Percentiles rank a stretch among this genome's conserved stretches.
Evolutionary conservation across 371 early-diverging fungal genomes (phyloP).

Genomic region (Haplosporangium sp.): DNA sequence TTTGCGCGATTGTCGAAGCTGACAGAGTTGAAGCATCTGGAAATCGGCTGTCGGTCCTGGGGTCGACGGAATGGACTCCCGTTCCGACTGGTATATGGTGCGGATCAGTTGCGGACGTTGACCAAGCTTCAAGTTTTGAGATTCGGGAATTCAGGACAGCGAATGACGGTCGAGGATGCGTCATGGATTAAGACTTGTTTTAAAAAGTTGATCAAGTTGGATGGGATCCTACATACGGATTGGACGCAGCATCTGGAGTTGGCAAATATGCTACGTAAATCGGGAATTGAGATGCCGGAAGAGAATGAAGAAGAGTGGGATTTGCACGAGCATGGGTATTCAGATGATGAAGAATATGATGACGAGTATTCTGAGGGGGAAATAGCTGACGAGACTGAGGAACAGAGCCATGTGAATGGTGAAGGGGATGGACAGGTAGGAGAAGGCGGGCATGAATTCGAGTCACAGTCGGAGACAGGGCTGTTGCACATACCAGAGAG

Average conservation of each 20-base stretch:
- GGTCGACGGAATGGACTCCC: neutral
- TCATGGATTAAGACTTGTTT: conserved; percentile 17
- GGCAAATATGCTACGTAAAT: neutral
- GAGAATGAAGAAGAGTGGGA: neutral
- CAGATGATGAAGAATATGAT: too few relatives aligned
- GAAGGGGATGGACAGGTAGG: too few relatives aligned
- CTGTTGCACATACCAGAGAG: too few relatives aligned
- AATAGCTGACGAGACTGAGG: too few relatives aligned
- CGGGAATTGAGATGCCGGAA: conserved; percentile 18
- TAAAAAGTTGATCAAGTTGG: conserved; percentile 5
- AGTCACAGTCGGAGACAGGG: too few relatives aligned
- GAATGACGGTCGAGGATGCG: conserved; percentile 6
- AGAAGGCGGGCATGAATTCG: too few relatives aligned
- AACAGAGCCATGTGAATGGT: too few relatives aligned
- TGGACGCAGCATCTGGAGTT: conserved; percentile 13
- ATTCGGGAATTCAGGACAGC: neutral
- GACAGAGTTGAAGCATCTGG: conserved; percentile 13
- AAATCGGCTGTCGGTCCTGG: neutral
- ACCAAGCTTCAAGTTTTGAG: conserved; percentile 12
- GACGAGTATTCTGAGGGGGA: too few relatives aligned
- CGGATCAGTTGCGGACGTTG: conserved; percentile 17
- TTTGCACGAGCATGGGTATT: too few relatives aligned
- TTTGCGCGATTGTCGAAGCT: conserved; percentile 18
- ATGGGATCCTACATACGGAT: conserved; percentile 13
- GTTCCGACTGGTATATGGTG: conserved; percentile 8